Conservation (phyloP, 2,329 filamentous ascomycete species). For the Colletotrichum sublineola region DNA sequence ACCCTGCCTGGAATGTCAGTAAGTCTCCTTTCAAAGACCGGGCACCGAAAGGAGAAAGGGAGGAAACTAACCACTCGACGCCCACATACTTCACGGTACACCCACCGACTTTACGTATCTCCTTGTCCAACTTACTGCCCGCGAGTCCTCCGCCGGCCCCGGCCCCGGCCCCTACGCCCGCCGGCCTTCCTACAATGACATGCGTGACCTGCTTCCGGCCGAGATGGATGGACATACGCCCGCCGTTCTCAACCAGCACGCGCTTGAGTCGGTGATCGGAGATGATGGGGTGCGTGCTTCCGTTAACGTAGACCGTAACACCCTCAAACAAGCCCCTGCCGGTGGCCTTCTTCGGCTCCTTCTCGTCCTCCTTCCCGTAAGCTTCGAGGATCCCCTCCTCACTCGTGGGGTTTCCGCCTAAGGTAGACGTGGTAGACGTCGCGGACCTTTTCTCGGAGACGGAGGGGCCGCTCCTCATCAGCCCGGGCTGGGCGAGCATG, state of each 20-base stretch:
- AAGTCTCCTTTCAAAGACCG: not conserved
- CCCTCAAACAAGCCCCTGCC: conserved; percentile 72
- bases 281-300: conserved; percentile 83
- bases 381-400: conserved; percentile 48
- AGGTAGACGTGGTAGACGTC: conserved; percentile 5
- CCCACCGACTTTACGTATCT: conserved; percentile 77
- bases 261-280: conserved; percentile 90
- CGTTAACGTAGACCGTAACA: conserved; percentile 87
- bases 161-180: conserved; percentile 62
- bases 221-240: conserved; percentile 76
- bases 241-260: conserved; percentile 81
- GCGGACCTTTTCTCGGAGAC: conserved; percentile 25
- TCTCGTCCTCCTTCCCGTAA: conserved; percentile 64
- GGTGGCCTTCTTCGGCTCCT: conserved; percentile 51
- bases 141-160: conserved; percentile 83
- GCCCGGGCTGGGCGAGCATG: conserved; percentile 64
- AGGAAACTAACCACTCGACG: conserved; percentile 77
- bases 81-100: conserved; percentile 82
- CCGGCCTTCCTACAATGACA: conserved; percentile 80
- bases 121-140: conserved; percentile 83
- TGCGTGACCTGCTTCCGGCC: conserved; percentile 84
- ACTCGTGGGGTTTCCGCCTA: conserved; percentile 17
- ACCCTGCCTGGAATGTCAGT: conserved; percentile 65
- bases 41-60: conserved; percentile 33
- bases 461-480: conserved; percentile 51